These are phyloP conservation scores for Amanita exitialis DNA, from an alignment of 768 basidiomycete genomes.

Conservation along the genomic window DNA sequence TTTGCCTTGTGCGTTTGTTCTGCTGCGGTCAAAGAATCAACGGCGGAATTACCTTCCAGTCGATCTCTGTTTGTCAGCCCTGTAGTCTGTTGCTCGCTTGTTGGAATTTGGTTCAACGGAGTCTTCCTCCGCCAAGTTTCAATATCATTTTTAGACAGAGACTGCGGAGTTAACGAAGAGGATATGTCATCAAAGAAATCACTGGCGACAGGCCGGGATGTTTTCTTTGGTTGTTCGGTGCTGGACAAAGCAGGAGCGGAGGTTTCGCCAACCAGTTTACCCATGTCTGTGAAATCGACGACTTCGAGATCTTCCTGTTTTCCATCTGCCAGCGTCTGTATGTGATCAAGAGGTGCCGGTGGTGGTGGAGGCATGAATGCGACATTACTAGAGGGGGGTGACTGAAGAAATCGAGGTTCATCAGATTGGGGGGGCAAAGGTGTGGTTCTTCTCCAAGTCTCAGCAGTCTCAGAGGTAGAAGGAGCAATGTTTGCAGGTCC, in stretches of 20 bases:
- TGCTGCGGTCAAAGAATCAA: background rate
- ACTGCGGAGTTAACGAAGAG: slow-evolving; percentile 5
- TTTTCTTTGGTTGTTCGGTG: slow-evolving; percentile 12
- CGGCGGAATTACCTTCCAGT: background rate
- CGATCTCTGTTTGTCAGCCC: background rate
- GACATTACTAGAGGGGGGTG: slow-evolving; percentile 3
- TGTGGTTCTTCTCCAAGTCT: slow-evolving; percentile 60
- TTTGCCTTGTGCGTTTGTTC: slow-evolving; percentile 1
- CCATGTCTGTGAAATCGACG: slow-evolving; percentile 75
- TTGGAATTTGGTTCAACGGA: background rate
- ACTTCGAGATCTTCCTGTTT: slow-evolving; percentile 55
- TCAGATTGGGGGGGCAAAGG: slow-evolving; percentile 22
- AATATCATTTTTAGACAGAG: slow-evolving; percentile 20
- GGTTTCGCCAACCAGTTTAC: slow-evolving; percentile 45
- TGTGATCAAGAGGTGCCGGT: slow-evolving; percentile 6
- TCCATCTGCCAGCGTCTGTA: slow-evolving; percentile 2
- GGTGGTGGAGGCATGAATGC: slow-evolving; percentile 10
- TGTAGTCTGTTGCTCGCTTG: background rate
- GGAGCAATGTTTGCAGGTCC: slow-evolving; percentile 14
- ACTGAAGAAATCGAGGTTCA: slow-evolving; percentile 20
- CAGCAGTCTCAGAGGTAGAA: slow-evolving; percentile 26
- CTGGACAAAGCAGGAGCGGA: slow-evolving; percentile 10
- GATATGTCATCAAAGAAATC: slow-evolving; percentile 61
- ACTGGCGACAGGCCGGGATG: slow-evolving; percentile 46
- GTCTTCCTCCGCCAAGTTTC: slow-evolving; percentile 24